Percentiles rank a stretch among this genome's conserved stretches.
Evolutionary conservation across 345 rosid genomes (phyloP).

Genomic region (Citrus inodora): DNA sequence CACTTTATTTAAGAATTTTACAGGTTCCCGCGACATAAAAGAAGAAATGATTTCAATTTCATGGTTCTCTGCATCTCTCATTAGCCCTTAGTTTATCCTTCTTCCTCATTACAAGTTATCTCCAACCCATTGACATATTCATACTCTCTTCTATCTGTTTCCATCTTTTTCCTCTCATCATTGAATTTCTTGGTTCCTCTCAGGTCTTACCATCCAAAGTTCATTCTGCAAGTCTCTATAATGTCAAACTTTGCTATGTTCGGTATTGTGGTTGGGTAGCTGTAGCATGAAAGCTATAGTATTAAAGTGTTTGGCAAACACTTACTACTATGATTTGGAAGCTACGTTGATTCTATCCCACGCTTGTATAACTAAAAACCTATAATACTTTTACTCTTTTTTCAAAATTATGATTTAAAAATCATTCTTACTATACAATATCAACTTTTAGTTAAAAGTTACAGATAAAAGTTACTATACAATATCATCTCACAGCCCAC

Average conservation of each 20-base stretch:
- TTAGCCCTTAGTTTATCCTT: neutral
- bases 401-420: too few species aligned
- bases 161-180: neutral
- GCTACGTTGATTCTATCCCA: too few species aligned
- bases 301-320: too few species aligned
- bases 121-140: neutral
- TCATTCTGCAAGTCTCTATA: neutral
- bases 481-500: too few species aligned
- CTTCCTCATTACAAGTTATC: neutral
- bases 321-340: too few species aligned
- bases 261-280: too few species aligned
- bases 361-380: too few species aligned
- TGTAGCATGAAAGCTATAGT: too few species aligned
- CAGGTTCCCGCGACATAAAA: neutral
- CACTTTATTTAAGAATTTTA: neutral
- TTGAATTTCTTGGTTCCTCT: neutral
- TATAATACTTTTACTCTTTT: too few species aligned
- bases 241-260: neutral
- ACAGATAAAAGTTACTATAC: too few species aligned
- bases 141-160: neutral
- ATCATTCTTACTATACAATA: too few species aligned
- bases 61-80: neutral
- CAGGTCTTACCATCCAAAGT: neutral
- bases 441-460: too few species aligned
- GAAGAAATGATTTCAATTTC: neutral